Conservation (phyloP, 2,329 filamentous ascomycete genomes). For the Pseudogymnoascus sp. region DNA sequence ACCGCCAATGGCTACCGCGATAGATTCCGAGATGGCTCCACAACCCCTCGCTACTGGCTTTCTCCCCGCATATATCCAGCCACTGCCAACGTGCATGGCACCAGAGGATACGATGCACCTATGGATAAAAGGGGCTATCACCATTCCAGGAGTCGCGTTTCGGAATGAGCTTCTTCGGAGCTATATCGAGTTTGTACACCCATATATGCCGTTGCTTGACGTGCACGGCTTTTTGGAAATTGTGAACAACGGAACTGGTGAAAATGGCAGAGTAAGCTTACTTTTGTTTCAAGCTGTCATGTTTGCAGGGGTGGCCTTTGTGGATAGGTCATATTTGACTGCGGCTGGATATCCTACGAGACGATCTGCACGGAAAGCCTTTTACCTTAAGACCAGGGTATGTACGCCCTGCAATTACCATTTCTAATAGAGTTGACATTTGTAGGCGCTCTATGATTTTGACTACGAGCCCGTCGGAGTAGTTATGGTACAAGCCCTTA, state of each 20-base stretch:
- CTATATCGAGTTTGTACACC: conserved; percentile 81
- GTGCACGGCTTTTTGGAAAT: conserved; percentile 48
- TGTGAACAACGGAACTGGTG: conserved; percentile 57
- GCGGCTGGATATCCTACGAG: conserved; percentile 68
- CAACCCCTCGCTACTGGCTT: not conserved
- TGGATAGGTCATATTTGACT: conserved; percentile 66
- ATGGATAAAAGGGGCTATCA: conserved; percentile 70
- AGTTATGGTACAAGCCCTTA: conserved; percentile 71
- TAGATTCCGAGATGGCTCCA: not conserved
- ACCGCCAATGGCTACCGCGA: not conserved
- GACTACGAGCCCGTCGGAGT: conserved; percentile 86
- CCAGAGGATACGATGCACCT: conserved; percentile 49
- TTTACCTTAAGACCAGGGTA: conserved; percentile 69
- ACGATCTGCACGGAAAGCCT: conserved; percentile 72
- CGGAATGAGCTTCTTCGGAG: conserved; percentile 72
- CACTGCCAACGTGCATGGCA: conserved; percentile 2
- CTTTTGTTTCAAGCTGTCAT: conserved; percentile 86
- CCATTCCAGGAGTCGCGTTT: conserved; percentile 58
- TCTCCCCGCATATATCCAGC: conserved; percentile 4
- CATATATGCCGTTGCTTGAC: conserved; percentile 81
- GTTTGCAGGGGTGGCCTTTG: conserved; percentile 80
- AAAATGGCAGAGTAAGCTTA: conserved; percentile 64
- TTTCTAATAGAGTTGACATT: not conserved
- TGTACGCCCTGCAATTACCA: not conserved
- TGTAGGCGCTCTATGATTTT: conserved; percentile 74